A percentile compares a stretch with the other conserved stretches of the same genome.
Evolutionary conservation across 257 asterid species (phyloP).

Genomic region (Mentha longifolia): DNA sequence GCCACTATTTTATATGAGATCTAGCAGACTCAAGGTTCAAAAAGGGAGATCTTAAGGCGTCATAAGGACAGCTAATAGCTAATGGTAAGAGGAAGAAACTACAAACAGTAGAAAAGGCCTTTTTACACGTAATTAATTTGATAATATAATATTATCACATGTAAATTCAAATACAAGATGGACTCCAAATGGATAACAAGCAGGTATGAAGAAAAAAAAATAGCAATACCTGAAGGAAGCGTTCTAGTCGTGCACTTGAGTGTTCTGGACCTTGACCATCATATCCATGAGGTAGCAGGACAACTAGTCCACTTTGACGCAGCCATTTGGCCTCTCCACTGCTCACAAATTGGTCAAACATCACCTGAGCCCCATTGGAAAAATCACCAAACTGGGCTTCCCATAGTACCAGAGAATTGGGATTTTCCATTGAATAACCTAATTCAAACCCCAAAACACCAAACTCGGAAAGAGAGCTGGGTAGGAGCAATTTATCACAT

Average conservation of each 20-base stretch:
- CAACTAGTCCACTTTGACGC: slow-evolving; percentile 88
- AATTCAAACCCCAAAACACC: slow-evolving; percentile 92
- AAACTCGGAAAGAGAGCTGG: slow-evolving; percentile 95
- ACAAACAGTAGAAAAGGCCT: background rate
- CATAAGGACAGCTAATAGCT: slow-evolving; percentile 11
- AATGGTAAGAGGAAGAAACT: slow-evolving; percentile 1
- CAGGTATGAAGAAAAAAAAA: slow-evolving; percentile 20
- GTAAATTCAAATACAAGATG: slow-evolving; percentile 25
- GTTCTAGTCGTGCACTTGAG: slow-evolving; percentile 96
- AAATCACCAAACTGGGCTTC: slow-evolving; percentile 99
- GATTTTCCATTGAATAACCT: slow-evolving; percentile 98
- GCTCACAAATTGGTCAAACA: slow-evolving; percentile 91
- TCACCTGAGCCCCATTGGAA: slow-evolving; percentile 92
- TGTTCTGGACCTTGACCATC: slow-evolving; percentile 99
- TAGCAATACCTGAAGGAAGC: slow-evolving; percentile 78
- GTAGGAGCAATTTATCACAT: slow-evolving; percentile 30
- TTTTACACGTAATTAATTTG: slow-evolving; percentile 13
- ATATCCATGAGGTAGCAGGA: slow-evolving; percentile 91
- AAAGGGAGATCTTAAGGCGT: background rate
- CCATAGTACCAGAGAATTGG: slow-evolving; percentile 91
- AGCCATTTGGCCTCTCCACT: slow-evolving; percentile 98
- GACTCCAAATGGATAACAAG: slow-evolving; percentile 1
- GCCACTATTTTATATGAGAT: background rate
- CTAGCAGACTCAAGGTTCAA: slow-evolving; percentile 15
- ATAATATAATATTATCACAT: background rate